Base-by-base conservation (phyloP, 1,284 basidiomycete genomes). In the Cutaneotrichosporon sp. region DNA sequence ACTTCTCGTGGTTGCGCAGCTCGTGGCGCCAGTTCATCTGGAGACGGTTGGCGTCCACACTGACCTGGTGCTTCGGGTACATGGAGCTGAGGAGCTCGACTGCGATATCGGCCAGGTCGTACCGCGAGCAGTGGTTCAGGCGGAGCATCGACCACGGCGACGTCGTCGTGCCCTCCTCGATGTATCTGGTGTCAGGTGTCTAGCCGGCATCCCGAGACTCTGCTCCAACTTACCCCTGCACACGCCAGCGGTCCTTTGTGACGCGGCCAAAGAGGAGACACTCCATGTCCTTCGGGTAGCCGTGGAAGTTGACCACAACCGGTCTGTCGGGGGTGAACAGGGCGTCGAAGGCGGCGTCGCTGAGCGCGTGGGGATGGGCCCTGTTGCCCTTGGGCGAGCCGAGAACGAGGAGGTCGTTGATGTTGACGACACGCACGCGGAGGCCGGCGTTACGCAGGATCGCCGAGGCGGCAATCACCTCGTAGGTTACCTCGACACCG, bases 241-340 rank as follows among this genome's bases (percentile, higher is more conserved):
- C 62, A 32, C 74, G 65, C 46, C 34, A 49, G 8, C 71, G 72
- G 51, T 76, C 71, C 31, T 72, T 67, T 22, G 66, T 61, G 25
- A 64, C 62, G 44, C 76, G 64, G 46, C 62, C 59, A 60, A 75
- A 77, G 24, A 76, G 61, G 27, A 77, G 64, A 27, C 68, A 67
- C 14, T 60, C 60, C 31, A 75, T 58, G 47, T 73, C 69, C 59
- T 69, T 69, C 42, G 68, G 70, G 59, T 64, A 70, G 2, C 88
- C 86, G 70, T 92, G 90, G 76, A 88, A 91, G 75, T 89, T 90
- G 76, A 90, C 80, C 65, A 88, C 80, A 39, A 91, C 75, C 0
- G 82, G 81, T 62, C 78, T 81, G 67, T 89, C 82, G 16, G 69
- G 63, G 5, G 87, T 88, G 75, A 91, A 89, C 24, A 90, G 78